These are phyloP conservation scores for Spathaspora arborariae DNA, from an alignment of 805 yeast species.

Conservation along the genomic window DNA sequence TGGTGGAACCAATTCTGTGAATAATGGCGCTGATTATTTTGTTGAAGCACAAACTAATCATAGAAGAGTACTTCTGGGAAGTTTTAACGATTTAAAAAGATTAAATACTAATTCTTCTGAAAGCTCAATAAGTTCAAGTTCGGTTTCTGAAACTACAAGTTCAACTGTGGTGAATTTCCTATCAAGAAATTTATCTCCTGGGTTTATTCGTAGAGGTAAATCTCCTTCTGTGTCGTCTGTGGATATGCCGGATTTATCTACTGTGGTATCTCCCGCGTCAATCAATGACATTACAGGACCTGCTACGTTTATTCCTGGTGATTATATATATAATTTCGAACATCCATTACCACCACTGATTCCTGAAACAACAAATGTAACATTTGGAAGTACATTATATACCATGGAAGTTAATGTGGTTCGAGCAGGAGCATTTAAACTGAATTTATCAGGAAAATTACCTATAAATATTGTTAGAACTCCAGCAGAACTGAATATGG, in stretches of 20 bases:
- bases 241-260: conserved; percentile 3
- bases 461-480: conserved; percentile 71
- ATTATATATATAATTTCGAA: conserved; percentile 89
- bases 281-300: conserved; percentile 13
- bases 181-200: conserved; percentile 21
- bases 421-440: conserved; percentile 82
- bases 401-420: conserved; percentile 64
- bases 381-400: conserved; percentile 80
- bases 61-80: not conserved
- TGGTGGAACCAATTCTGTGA: conserved; percentile 32
- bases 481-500: conserved; percentile 73
- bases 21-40: conserved; percentile 48
- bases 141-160: not conserved
- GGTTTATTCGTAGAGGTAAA: conserved; percentile 23
- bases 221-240: conserved; percentile 22
- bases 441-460: conserved; percentile 60
- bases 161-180: conserved; percentile 18
- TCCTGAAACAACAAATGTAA: conserved; percentile 76
- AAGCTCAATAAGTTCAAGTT: not conserved
- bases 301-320: conserved; percentile 55
- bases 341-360: conserved; percentile 76
- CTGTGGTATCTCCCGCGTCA: conserved; percentile 6
- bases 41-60: conserved; percentile 17
- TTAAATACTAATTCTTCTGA: conserved; percentile 5
- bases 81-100: not conserved